Percentiles rank a stretch among this genome's conserved stretches.
These are phyloP conservation scores for Kokia cookei DNA, from an alignment of 441 rosid genomes.

Conservation along the genomic window DNA sequence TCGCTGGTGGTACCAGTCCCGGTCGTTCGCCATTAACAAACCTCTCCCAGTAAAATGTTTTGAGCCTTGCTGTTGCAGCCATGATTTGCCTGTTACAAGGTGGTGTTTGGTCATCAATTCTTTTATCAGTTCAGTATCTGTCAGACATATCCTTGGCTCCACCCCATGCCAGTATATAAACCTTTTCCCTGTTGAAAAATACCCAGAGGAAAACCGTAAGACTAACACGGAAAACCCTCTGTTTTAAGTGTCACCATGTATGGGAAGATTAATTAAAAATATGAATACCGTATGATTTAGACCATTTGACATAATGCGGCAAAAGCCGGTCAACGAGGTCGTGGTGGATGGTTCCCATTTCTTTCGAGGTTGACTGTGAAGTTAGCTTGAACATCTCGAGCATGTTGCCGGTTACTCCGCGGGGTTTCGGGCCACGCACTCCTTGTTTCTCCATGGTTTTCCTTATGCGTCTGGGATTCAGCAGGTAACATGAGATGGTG, in stretches of 20 bases:
- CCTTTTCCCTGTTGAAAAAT: slow-evolving; percentile 55
- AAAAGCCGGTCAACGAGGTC: slow-evolving; percentile 70
- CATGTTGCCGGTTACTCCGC: slow-evolving; percentile 70
- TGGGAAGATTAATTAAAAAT: background rate
- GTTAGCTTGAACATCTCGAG: slow-evolving; percentile 48
- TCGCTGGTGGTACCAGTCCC: slow-evolving; percentile 81
- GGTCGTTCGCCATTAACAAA: slow-evolving; percentile 83
- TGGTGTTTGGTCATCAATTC: slow-evolving; percentile 66
- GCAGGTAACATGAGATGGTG: slow-evolving; percentile 52
- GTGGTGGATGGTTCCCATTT: slow-evolving; percentile 56
- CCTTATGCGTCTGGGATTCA: slow-evolving; percentile 70
- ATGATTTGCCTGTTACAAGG: slow-evolving; percentile 71
- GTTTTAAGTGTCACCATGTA: background rate
- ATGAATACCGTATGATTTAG: slow-evolving; percentile 58
- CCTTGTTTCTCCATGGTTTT: slow-evolving; percentile 78
- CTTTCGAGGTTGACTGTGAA: slow-evolving; percentile 52
- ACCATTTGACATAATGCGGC: slow-evolving; percentile 83
- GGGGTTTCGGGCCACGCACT: slow-evolving; percentile 77
- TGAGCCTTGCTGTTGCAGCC: slow-evolving; percentile 87
- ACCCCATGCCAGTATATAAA: slow-evolving; percentile 82
- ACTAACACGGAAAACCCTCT: background rate
- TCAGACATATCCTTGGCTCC: slow-evolving; percentile 78
- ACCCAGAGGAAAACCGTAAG: background rate
- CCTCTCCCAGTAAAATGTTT: slow-evolving; percentile 84
- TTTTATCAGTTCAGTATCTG: slow-evolving; percentile 72